phyloP scores from a whole-genome alignment of 2,329 filamentous ascomycete genomes.

The Tolypocladium guangdongense region DNA sequence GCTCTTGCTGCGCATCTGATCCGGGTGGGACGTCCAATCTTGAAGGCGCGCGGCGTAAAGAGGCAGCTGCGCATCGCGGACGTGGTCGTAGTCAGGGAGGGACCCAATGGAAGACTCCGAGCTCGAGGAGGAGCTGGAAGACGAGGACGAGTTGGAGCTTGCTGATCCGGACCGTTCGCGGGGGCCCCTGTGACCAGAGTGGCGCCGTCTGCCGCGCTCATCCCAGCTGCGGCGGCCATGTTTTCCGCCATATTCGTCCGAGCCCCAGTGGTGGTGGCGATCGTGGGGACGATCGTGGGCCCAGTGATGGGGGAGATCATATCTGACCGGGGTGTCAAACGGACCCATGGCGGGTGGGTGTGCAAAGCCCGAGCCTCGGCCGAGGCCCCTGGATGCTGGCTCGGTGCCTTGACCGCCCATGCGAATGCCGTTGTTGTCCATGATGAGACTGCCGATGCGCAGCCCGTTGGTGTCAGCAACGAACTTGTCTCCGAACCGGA shows the following conservation, averaged over 20 bases:
- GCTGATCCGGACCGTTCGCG: slow-evolving; percentile 12
- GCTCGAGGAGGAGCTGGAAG: slow-evolving; percentile 22
- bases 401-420: background rate
- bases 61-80: slow-evolving; percentile 37
- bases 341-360: background rate
- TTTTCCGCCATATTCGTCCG: background rate
- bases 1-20: slow-evolving; percentile 35
- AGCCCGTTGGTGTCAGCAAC: slow-evolving; percentile 34
- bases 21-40: slow-evolving; percentile 38
- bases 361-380: background rate
- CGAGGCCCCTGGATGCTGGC: background rate
- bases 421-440: slow-evolving; percentile 29
- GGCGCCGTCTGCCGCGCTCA: background rate
- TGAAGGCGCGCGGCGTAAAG: slow-evolving; percentile 31
- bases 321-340: background rate
- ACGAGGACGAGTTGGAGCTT: slow-evolving; percentile 22
- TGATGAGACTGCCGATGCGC: slow-evolving; percentile 31
- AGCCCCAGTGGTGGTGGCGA: background rate
- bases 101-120: slow-evolving; percentile 37
- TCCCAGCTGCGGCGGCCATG: background rate
- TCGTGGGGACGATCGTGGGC: background rate
- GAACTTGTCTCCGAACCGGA: slow-evolving; percentile 31
- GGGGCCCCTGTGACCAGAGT: slow-evolving; percentile 6
- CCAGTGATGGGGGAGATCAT: slow-evolving; percentile 4
- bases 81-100: slow-evolving; percentile 41